Conservation (phyloP, 768 basidiomycete species). For the Mycena floridula region DNA sequence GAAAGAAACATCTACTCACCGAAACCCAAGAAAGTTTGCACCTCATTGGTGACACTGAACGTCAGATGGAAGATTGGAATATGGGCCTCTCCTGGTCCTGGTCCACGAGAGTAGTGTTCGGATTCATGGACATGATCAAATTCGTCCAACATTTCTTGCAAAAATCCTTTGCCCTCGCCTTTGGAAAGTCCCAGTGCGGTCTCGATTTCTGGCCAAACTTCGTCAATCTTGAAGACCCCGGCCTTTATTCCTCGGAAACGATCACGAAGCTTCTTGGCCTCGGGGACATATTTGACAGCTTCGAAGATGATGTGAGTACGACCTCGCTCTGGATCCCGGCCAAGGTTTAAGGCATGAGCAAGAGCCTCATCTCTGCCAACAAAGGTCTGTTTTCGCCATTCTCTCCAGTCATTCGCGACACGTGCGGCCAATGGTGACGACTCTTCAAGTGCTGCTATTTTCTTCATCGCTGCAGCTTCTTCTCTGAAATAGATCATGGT, state of each 20-base stretch:
- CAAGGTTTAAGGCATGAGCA: slow-evolving; percentile 17
- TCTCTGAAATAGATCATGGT: slow-evolving; percentile 8
- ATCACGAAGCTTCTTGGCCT: slow-evolving; percentile 12
- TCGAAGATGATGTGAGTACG: slow-evolving; percentile 21
- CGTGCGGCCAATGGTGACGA: slow-evolving; percentile 9
- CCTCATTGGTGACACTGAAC: neutral
- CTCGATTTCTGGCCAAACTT: slow-evolving; percentile 18
- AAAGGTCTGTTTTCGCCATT: slow-evolving; percentile 13
- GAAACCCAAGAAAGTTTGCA: neutral
- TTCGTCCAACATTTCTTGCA: slow-evolving; percentile 10
- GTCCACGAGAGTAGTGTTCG: neutral
- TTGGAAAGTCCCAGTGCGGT: slow-evolving; percentile 6
- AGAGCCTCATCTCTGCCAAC: slow-evolving; percentile 9
- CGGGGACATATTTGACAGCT: slow-evolving; percentile 14
- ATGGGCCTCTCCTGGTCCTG: too few species aligned
- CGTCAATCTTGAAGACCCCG: slow-evolving; percentile 18
- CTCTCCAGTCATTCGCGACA: slow-evolving; percentile 14
- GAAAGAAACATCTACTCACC: neutral
- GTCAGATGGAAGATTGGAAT: neutral
- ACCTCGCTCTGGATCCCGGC: slow-evolving; percentile 16
- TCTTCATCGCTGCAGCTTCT: slow-evolving; percentile 2
- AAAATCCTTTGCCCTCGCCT: slow-evolving; percentile 16
- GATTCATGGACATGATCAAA: slow-evolving; percentile 1
- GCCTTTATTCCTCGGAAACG: slow-evolving; percentile 13
- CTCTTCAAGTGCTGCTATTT: slow-evolving; percentile 7